Conservation (phyloP, 495 filamentous ascomycete species). For the Extremus antarcticus region DNA sequence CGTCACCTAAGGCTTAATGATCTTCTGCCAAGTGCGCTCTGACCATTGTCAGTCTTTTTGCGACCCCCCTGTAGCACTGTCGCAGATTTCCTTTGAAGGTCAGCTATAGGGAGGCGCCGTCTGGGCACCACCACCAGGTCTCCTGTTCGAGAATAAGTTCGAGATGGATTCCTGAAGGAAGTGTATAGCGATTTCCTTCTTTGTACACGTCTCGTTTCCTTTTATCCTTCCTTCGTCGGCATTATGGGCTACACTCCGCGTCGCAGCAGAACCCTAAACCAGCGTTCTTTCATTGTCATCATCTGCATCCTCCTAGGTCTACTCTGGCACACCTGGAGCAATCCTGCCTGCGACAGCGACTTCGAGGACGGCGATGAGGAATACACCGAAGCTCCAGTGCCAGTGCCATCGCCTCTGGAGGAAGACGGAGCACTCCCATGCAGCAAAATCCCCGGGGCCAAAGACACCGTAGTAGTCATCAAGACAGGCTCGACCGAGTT, state of each 20-base stretch:
- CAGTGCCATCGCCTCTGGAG: background rate
- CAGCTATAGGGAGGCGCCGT: no score
- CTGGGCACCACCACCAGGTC: no score
- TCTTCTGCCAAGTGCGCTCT: no score
- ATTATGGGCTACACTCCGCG: background rate
- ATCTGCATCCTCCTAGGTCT: background rate
- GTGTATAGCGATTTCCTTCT: background rate
- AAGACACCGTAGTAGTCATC: constrained; percentile 24
- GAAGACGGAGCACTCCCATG: constrained; percentile 4
- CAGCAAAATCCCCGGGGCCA: constrained; percentile 12
- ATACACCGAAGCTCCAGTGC: background rate
- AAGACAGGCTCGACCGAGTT: constrained; percentile 28
- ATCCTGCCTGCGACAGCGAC: background rate
- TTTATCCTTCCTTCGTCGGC: background rate
- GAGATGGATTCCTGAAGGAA: background rate
- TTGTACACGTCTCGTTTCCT: background rate
- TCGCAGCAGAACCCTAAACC: background rate
- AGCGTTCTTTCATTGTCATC: background rate
- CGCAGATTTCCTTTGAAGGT: no score
- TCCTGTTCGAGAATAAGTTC: no score
- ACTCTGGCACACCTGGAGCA: background rate
- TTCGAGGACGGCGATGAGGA: background rate
- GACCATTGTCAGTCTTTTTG: no score
- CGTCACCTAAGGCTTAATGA: no score
- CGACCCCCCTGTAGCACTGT: no score